These are phyloP conservation scores for Hirsutella minnesotensis DNA, from an alignment of 2,329 filamentous ascomycete species.

Conservation along the genomic window DNA sequence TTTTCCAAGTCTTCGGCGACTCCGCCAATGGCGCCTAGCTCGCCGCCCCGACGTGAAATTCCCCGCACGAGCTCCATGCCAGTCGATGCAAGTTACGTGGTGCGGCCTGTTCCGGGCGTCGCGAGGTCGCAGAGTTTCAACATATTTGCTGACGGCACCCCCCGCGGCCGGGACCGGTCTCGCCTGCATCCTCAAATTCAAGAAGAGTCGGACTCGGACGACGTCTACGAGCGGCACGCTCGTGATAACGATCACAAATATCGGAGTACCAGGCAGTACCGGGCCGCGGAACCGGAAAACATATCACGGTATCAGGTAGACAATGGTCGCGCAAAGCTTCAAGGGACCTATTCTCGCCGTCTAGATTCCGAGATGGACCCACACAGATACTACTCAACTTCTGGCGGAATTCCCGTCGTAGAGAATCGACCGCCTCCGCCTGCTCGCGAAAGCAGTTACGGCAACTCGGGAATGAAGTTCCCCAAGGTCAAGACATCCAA, in stretches of 20 bases:
- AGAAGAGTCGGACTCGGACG: conserved; percentile 22
- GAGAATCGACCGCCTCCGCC: conserved; percentile 19
- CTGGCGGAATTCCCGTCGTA: conserved; percentile 9
- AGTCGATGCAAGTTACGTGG: conserved; percentile 13
- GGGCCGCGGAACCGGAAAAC: conserved; percentile 19
- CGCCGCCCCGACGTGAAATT: conserved; percentile 20
- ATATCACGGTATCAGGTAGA: conserved; percentile 19
- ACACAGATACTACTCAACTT: conserved; percentile 12
- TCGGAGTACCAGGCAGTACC: conserved; percentile 21
- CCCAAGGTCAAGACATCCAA: conserved; percentile 23
- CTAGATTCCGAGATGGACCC: conserved; percentile 11
- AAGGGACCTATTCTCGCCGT: conserved; percentile 15
- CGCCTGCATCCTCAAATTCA: conserved; percentile 23
- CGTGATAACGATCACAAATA: conserved; percentile 18
- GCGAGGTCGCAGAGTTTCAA: conserved; percentile 22
- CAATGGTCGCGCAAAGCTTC: conserved; percentile 14
- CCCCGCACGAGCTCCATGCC: conserved; percentile 24
- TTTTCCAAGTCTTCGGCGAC: conserved; percentile 15
- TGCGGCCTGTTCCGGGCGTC: conserved; percentile 16
- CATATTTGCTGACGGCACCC: conserved; percentile 10
- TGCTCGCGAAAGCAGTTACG: conserved; percentile 18
- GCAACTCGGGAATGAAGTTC: conserved; percentile 11
- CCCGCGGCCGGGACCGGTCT: conserved; percentile 25
- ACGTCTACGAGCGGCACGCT: conserved; percentile 17
- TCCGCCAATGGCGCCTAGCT: conserved; percentile 13